Conservation (phyloP, 148 eudicot genomes). For the Chenopodium quinoa region DNA sequence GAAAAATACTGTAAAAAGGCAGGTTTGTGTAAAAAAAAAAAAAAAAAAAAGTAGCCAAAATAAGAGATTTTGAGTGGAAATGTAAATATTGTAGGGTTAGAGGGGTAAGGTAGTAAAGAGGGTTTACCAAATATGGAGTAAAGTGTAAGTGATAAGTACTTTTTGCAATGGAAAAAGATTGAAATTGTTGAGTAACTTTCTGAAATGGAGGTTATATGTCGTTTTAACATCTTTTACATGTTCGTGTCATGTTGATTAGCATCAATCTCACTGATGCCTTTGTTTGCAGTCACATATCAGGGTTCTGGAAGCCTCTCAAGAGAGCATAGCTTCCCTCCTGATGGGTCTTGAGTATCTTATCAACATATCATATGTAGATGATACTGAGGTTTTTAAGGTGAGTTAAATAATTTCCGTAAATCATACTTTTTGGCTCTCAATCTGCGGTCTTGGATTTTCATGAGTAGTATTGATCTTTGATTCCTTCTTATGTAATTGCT, state of each 20-base stretch:
- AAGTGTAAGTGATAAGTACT: too few relatives aligned
- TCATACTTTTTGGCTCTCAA: neutral
- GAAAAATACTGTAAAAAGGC: too few relatives aligned
- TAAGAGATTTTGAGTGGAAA: too few relatives aligned
- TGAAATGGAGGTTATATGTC: too few relatives aligned
- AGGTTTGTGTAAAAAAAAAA: too few relatives aligned
- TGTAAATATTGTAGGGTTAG: too few relatives aligned
- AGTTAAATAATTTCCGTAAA: neutral
- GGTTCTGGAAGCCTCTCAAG: slow-evolving; percentile 78
- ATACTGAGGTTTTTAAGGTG: slow-evolving; percentile 98
- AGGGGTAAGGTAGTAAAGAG: too few relatives aligned
- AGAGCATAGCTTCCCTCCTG: slow-evolving; percentile 63
- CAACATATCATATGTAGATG: slow-evolving; percentile 92
- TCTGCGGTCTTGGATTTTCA: neutral
- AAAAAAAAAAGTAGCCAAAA: too few relatives aligned
- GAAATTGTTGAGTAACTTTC: too few relatives aligned
- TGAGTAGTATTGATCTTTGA: neutral
- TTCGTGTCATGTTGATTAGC: neutral
- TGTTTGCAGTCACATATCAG: slow-evolving; percentile 80
- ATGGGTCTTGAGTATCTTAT: slow-evolving; percentile 90
- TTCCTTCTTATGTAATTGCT: neutral
- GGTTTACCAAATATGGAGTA: too few relatives aligned
- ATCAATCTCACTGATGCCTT: neutral
- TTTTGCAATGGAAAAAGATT: too few relatives aligned
- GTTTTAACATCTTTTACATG: neutral